Percentiles rank a stretch among this genome's conserved stretches.
Evolutionary conservation across 768 basidiomycete species (phyloP).

Genomic region (Hirschioporus abietinus): DNA sequence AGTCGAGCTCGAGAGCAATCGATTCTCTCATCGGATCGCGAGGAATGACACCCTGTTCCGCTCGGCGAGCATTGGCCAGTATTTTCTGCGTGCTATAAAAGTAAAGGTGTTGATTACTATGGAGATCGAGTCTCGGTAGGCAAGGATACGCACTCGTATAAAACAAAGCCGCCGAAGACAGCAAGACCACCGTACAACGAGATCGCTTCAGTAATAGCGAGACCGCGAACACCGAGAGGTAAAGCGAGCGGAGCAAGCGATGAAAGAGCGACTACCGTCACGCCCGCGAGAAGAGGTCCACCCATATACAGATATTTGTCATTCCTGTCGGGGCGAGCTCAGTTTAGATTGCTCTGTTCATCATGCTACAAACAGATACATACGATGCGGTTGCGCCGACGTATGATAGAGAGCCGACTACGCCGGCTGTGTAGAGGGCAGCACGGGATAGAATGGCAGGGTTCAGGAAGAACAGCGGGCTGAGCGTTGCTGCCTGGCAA

Average conservation of each 20-base stretch:
- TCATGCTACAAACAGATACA: conserved; percentile 14
- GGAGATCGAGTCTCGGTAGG: not conserved
- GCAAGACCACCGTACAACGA: conserved; percentile 86
- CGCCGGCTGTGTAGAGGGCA: conserved; percentile 81
- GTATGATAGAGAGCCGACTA: conserved; percentile 82
- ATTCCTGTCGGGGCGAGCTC: conserved; percentile 36
- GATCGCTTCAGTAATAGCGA: conserved; percentile 72
- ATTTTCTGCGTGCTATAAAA: conserved; percentile 75
- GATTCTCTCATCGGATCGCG: conserved; percentile 77
- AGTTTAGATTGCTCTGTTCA: not conserved
- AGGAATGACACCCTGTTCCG: conserved; percentile 58
- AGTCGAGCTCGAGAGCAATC: conserved; percentile 74
- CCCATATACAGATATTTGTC: conserved; percentile 85
- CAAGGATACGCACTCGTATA: conserved; percentile 62
- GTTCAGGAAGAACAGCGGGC: conserved; percentile 83
- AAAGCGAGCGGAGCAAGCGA: conserved; percentile 87
- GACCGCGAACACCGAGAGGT: conserved; percentile 73
- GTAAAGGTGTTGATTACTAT: not conserved
- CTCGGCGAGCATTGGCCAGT: conserved; percentile 66
- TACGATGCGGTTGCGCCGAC: conserved; percentile 84
- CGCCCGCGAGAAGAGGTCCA: conserved; percentile 82
- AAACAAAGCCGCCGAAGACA: conserved; percentile 80
- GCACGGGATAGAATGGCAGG: conserved; percentile 84
- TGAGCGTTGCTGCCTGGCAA: conserved; percentile 81
- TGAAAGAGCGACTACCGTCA: conserved; percentile 82